These are phyloP conservation scores for Lasiodiplodia gonubiensis DNA, from an alignment of 2,329 filamentous ascomycete genomes.

Conservation along the genomic window DNA sequence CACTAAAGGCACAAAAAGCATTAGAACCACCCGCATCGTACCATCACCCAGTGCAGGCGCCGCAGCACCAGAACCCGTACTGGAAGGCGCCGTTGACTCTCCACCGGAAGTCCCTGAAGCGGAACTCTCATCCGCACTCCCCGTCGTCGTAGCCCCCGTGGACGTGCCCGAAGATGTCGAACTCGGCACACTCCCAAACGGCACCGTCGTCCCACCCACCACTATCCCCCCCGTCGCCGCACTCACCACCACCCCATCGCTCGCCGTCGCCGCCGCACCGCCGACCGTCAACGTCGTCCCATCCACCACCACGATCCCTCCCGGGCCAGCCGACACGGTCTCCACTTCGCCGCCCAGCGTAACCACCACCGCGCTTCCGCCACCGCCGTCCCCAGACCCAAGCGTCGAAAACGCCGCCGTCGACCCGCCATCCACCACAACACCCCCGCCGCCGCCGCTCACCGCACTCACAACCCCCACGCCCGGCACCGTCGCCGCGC, in stretches of 20 bases:
- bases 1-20: no score
- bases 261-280: neutral
- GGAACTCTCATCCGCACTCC: no score
- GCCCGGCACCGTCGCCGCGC: neutral
- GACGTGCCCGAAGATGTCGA: no score
- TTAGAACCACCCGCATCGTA: no score
- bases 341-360: neutral
- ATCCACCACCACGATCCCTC: neutral
- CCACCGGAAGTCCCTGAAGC: no score
- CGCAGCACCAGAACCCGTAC: no score
- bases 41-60: no score
- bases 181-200: no score
- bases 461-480: neutral
- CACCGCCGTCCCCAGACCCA: neutral
- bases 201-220: neutral
- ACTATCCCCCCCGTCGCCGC: neutral
- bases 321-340: neutral
- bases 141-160: no score
- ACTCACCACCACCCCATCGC: neutral
- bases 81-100: no score
- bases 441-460: neutral
- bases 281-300: slow-evolving; percentile 3
- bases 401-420: neutral
- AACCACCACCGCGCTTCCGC: neutral
- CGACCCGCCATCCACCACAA: neutral